Evolutionary conservation across 148 eudicot genomes (phyloP), one percentile per base, ranked within the genome.

Genomic region (Rhododendron griersonianum): DNA sequence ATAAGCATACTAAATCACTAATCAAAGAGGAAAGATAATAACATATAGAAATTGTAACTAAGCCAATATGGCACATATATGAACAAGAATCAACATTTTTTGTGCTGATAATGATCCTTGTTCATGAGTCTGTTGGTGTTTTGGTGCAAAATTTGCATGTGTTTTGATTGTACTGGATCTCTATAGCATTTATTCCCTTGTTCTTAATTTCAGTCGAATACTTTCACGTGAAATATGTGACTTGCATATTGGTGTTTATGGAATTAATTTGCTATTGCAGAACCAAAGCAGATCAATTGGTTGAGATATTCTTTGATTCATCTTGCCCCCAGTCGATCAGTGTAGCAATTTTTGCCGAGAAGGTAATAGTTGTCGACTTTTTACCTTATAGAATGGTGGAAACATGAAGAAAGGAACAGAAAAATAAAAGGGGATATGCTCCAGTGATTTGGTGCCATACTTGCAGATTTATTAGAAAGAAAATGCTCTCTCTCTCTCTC

Each of bases 301-400:
- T 90, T 85, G 86, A 86, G 85, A 92, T 91, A 37, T 88, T 95
- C 87, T 87, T 88, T 21, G 92, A 91, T 91, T 89, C 96, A 82
- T 33, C 83, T 71, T 85, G 84, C 86, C 96, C 98, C 16, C 99
- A 94, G 84, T 91, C 95, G 69, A 87, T 94, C 87, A 90, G 93
- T 80, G 87, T 92, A 55, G 89, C 89, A 35, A 88, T 88, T 57
- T 95, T 95, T 83, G 96, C 94, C 0, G 93, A 97, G 90, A 89
- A 92, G 98, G 99, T 95, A 93, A 59, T 37, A 69, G 57, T 53
- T 14, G 1, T 78, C 23, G 5, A 15, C 3, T 55, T 55, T 55
- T 15, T 55, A 8, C 83, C 16, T 59, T 48, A 18, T 75, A 15
- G 50, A 63, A 79, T 79, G 28, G 7, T 79, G 37, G 55, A 48